These are phyloP conservation scores for Solanum chmielewskii DNA, from an alignment of 257 asterid species.

Conservation along the genomic window DNA sequence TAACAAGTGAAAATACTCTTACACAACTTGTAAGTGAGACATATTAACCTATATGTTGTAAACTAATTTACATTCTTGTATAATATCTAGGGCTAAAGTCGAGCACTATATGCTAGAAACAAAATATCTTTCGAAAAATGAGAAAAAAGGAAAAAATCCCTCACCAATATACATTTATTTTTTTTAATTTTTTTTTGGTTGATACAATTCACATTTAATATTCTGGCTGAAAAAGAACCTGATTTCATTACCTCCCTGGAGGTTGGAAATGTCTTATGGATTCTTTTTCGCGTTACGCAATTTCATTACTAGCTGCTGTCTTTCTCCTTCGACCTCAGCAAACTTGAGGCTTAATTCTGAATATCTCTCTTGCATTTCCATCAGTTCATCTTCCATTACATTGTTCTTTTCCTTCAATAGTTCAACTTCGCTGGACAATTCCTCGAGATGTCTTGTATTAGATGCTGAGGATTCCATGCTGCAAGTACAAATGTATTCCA, in stretches of 20 bases:
- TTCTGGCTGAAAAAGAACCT: slow-evolving; percentile 6
- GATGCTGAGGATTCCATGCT: slow-evolving; percentile 7
- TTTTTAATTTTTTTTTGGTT: neutral
- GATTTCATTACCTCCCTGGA: slow-evolving; percentile 5
- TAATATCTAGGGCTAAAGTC: neutral
- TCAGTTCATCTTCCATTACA: slow-evolving; percentile 65
- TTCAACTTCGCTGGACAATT: slow-evolving; percentile 24
- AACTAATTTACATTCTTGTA: neutral
- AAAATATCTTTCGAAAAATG: neutral
- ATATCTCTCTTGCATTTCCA: slow-evolving; percentile 94
- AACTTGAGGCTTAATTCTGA: slow-evolving; percentile 95
- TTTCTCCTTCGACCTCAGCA: slow-evolving; percentile 98
- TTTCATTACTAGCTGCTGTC: slow-evolving; percentile 91
- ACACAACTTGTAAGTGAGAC: neutral
- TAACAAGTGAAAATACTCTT: neutral
- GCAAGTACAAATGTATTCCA: slow-evolving; percentile 2
- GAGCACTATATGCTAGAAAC: slow-evolving; percentile 10
- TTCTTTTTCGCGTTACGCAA: slow-evolving; percentile 63
- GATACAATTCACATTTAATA: slow-evolving; percentile 4
- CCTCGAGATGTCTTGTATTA: slow-evolving; percentile 8
- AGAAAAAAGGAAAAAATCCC: neutral
- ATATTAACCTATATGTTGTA: neutral
- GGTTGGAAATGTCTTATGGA: neutral
- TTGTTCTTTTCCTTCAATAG: slow-evolving; percentile 47
- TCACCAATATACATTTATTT: slow-evolving; percentile 27